phyloP scores from a whole-genome alignment of 164 flowering plant species.

The Pachysandra terminalis region DNA sequence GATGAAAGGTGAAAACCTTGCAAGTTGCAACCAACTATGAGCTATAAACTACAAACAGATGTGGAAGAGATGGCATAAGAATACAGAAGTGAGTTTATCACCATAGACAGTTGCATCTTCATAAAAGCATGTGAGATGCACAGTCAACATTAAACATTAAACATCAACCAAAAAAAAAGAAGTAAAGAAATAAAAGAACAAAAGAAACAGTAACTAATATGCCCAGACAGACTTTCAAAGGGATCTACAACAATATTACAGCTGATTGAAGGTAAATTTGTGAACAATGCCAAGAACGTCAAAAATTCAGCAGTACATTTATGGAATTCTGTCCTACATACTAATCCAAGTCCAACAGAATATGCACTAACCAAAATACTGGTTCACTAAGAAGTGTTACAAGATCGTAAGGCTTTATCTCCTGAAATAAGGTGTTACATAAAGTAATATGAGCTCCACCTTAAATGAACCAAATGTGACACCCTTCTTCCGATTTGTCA shows the following conservation, averaged over 20 bases:
- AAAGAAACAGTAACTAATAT: too few relatives aligned
- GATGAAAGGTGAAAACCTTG: not conserved
- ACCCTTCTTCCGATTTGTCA: conserved; percentile 79
- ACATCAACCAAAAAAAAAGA: too few relatives aligned
- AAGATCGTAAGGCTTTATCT: too few relatives aligned
- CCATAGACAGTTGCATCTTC: not conserved
- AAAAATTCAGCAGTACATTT: not conserved
- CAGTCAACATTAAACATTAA: not conserved
- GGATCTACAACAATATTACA: too few relatives aligned
- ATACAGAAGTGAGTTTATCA: not conserved
- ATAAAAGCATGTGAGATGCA: not conserved
- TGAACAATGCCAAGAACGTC: not conserved
- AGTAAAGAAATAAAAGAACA: too few relatives aligned
- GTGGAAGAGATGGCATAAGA: not conserved
- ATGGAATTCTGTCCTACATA: not conserved
- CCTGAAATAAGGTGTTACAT: conserved; percentile 2
- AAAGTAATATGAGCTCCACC: conserved; percentile 37
- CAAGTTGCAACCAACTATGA: not conserved
- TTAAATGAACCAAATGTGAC: conserved; percentile 75
- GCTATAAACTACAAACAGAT: not conserved
- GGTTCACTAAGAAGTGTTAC: not conserved
- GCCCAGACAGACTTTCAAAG: too few relatives aligned
- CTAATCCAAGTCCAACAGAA: not conserved
- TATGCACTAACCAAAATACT: not conserved
- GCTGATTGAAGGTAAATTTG: too few relatives aligned